Conservation (phyloP, 371 early-diverging fungal genomes). For the Catenaria anguillulae region DNA sequence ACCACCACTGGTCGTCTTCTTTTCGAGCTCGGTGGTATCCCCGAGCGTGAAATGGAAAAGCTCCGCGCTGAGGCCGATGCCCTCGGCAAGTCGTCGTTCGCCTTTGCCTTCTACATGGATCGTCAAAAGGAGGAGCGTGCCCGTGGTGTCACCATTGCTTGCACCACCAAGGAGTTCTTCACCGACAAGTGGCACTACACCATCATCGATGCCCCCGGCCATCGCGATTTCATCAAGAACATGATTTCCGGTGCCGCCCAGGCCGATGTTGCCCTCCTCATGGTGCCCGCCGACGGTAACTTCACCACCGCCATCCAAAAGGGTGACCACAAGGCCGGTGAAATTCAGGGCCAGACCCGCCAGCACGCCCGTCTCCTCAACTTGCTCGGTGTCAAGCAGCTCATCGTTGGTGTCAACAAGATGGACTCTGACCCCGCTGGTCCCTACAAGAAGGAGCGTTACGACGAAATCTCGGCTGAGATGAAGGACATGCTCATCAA, state of each 20-base stretch:
- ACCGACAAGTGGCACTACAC: conserved; percentile 24
- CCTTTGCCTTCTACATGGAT: conserved; percentile 54
- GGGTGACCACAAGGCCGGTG: conserved; percentile 13
- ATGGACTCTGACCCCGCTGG: conserved; percentile 81
- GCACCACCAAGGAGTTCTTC: conserved; percentile 5
- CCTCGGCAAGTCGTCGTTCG: conserved; percentile 97
- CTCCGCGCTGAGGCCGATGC: conserved; percentile 98
- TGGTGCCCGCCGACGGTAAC: conserved; percentile 92
- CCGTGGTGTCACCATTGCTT: conserved; percentile 6
- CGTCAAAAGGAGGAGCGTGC: conserved; percentile 13
- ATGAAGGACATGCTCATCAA: conserved; percentile 83
- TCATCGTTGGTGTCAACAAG: conserved; percentile 97
- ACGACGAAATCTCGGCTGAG: conserved; percentile 86
- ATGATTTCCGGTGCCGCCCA: conserved; percentile 93
- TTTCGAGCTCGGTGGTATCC: conserved; percentile 96
- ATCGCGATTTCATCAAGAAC: conserved; percentile 98
- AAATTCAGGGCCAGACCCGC: conserved; percentile 91
- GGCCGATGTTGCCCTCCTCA: conserved; percentile 95
- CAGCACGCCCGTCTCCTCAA: conserved; percentile 97
- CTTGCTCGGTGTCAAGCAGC: conserved; percentile 94
- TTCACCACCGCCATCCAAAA: conserved; percentile 80
- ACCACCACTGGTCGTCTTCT: conserved; percentile 95
- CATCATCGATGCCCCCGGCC: conserved; percentile 98
- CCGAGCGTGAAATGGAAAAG: conserved; percentile 98
- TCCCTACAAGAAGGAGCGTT: conserved; percentile 77